Base-by-base conservation (phyloP, 345 rosid genomes). In the Aethionema arabicum region DNA sequence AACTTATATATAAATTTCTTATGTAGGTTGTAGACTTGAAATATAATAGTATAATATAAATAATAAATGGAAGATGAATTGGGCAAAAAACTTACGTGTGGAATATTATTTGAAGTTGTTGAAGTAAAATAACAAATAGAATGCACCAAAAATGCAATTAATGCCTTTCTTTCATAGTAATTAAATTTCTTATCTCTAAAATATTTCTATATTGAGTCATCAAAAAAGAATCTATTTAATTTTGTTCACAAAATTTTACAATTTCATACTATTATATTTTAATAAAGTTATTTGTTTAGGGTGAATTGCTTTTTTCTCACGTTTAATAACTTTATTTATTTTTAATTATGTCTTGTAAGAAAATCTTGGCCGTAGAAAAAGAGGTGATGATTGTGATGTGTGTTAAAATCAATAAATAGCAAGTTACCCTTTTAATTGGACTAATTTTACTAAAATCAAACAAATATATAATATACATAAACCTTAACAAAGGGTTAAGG, bases 401-500 rank as follows among this genome's bases (percentile, higher is more conserved):
- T 42, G n/a, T 50, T 12, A 63, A 63, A 67, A 42, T 48, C 43
- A 48, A 32, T 61, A 72, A 55, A 46, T 31, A 45, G 63, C 42
- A 73, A 40, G 51, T 40, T 64, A 49, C 4, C 51, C 38, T 31
- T 21, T 21, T 44, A 38, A 59, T 47, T 59, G 50, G 74, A 58
- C 67, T 41, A 53, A 44, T 21, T 21, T 21, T 21, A 21, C 2
- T 21, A 21, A 68, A 68, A 53, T 59, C 72, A 71, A 62, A 67
- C 44, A 6, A 52, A 15, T 11, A 52, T 39, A 33, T 44, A 44
- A 52, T 39, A 33, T 44, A 44, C 40, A 38, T 59, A 54, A 52
- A 58, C 74, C 69, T 57, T 65, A 72, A 45, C 66, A 9, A 52
- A 31, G 56, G 15, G 27, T 60, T 73, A 71, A 76, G 70, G 76